Percentiles rank a stretch among this genome's conserved stretches.
phyloP scores from a whole-genome alignment of 2,329 filamentous ascomycete genomes.

The Epichloe scottii region DNA sequence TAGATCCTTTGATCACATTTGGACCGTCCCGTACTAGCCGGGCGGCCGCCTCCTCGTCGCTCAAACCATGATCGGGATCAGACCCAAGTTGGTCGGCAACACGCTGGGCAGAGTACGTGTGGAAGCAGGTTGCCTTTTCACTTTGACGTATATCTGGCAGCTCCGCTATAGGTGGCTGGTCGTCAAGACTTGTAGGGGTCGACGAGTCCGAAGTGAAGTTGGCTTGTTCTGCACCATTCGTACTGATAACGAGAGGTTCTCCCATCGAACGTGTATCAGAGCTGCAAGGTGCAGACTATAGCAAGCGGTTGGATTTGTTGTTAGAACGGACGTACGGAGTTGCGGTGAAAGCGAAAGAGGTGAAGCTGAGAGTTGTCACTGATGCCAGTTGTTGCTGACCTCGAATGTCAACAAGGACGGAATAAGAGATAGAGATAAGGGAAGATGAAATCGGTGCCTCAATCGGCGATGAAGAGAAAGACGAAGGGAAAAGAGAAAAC shows the following conservation, averaged over 20 bases:
- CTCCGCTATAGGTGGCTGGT: constrained; percentile 28
- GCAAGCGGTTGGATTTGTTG: constrained; percentile 4
- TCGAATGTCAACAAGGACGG: background rate
- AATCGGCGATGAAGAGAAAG: constrained; percentile 1
- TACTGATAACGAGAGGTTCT: constrained; percentile 24
- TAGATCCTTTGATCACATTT: constrained; percentile 60
- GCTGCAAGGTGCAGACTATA: constrained; percentile 6
- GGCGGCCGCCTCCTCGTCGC: constrained; percentile 46
- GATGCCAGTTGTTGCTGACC: background rate
- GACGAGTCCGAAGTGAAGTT: constrained; percentile 25
- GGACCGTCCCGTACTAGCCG: constrained; percentile 54
- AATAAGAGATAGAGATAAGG: background rate
- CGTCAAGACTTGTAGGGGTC: constrained; percentile 22
- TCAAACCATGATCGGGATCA: constrained; percentile 46
- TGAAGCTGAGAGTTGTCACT: background rate
- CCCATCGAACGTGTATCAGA: constrained; percentile 28
- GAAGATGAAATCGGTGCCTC: background rate
- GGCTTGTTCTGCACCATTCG: constrained; percentile 30
- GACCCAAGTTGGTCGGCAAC: constrained; percentile 28
- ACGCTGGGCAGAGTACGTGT: constrained; percentile 22
- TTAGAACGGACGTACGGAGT: constrained; percentile 1
- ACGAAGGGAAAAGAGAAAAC: background rate
- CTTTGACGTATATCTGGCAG: constrained; percentile 18
- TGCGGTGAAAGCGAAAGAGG: background rate
- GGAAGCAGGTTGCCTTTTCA: constrained; percentile 22